Evolutionary conservation across 768 basidiomycete species (phyloP), one percentile per base, ranked within the genome.

Genomic region (Suillus americanus): DNA sequence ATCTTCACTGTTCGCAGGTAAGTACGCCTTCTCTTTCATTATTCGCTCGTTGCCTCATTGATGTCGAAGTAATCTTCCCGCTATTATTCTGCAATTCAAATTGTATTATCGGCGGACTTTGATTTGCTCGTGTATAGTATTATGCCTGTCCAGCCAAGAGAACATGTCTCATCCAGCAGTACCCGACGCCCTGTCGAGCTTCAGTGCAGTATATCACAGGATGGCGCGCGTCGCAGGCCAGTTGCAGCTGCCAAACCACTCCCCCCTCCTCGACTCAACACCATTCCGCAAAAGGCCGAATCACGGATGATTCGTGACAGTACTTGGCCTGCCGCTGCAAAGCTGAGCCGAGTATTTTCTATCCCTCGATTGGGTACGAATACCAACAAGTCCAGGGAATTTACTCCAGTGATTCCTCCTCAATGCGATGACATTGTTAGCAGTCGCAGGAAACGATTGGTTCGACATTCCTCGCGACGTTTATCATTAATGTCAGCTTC

Each of bases 281-380:
- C 60, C 61, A 45, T 54, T 38, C 57, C 45, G 53, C 41, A 60
- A 59, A 60, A 62, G 25, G 55, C 69, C 28, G 63, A 61, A 46
- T 56, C 72, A 14, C 72, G 75, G 40, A 70, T 73, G 43, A 77
- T 73, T 30, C 67, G 70, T 23, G 79, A 80, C 67, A 73, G 75
- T 16, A 74, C 79, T 30, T 74, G 73, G 61, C 71, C 72, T 16
- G 67, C 68, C 62, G 74, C 72, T 61, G 77, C 75, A 43, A 84
- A 81, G 66, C 72, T 85, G 55, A 79, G 78, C 66, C 78, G 74
- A 59, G 77, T 81, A 55, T 78, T 86, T 48, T 79, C 79, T 43
- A 77, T 81, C 35, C 62, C 71, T 80, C 45, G 35, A 25, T 38
- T 65, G 41, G 67, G 66, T 9, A 62, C 40, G 46, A 61, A 57